Base-by-base conservation (phyloP, 1,284 basidiomycete species). In the Rhodotorula sp. region DNA sequence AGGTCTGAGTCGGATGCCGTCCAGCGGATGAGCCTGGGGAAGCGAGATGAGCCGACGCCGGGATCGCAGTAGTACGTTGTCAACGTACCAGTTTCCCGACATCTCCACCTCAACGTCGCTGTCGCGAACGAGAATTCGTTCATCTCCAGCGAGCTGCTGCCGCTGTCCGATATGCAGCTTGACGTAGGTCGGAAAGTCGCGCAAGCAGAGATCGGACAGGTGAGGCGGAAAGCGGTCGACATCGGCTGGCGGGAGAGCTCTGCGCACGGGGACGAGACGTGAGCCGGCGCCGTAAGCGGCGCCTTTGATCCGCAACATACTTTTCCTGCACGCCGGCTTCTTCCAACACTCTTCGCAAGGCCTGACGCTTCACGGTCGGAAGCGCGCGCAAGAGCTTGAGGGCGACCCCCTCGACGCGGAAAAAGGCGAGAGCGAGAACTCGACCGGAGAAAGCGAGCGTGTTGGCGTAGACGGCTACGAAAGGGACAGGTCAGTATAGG, bases 401-500 rank as follows among this genome's bases (percentile, higher is more conserved):
- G 0, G 80, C 83, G 16, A 84, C 81, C 37, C 83, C 83, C 24
- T 83, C 83, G 54, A 84, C 77, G 34, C 82, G 79, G 78, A 84
- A 84, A 78, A 84, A 84, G 8, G 83, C 82, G 65, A 84, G 81
- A 0, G 83, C 80, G 75, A 81, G 77, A 79, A 83, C 74, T 73
- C 80, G 77, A 2, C 83, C 83, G 22, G 81, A 81, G 76, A 84
- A 84, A 44, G 82, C 77, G 34, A 84, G 78, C 9, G 82, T 84
- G 72, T 84, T 84, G 69, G 83, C 83, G 77, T 83, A 84, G 18
- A 84, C 83, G 37, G 78, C 78, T 76, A 53, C 20, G 30, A 1
- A 26, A 48, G 5, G 22, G 8, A n/a, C n/a, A 6, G 7, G 59
- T 68, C 20, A 60, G 46, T 24, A 44, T 26, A 20, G 18, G 7